Conservation (phyloP, 352 stramenopile species). For the Phytophthora ramorum region DNA sequence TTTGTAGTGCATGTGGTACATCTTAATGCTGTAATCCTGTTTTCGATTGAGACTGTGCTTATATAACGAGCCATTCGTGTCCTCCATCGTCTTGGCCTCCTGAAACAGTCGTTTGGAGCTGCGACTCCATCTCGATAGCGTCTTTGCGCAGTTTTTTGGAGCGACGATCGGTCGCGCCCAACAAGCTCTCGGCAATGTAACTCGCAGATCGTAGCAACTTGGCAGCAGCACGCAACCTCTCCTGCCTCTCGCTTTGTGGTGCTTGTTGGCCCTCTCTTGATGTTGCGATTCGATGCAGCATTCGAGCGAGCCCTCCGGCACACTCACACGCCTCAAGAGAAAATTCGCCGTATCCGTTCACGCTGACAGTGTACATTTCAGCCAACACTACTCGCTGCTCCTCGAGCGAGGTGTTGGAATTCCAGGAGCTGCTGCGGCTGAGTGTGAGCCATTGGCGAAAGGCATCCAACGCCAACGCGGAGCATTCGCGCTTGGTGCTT, state of each 20-base stretch:
- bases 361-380: conserved; percentile 50
- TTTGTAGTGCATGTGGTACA: not conserved
- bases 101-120: conserved; percentile 32
- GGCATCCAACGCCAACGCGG: conserved; percentile 60
- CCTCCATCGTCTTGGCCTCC: conserved; percentile 40
- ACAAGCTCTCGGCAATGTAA: conserved; percentile 64
- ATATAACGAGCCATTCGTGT: conserved; percentile 66
- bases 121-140: conserved; percentile 44
- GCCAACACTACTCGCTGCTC: conserved; percentile 44
- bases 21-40: conserved; percentile 9
- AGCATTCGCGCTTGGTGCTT: conserved; percentile 65
- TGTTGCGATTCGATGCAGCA: conserved; percentile 43
- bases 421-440: conserved; percentile 4
- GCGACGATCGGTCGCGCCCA: conserved; percentile 60
- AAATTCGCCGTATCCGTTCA: conserved; percentile 70
- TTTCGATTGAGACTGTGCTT: conserved; percentile 8
- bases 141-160: conserved; percentile 53
- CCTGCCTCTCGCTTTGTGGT: conserved; percentile 13
- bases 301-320: conserved; percentile 42
- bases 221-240: conserved; percentile 45
- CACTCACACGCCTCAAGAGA: conserved; percentile 64
- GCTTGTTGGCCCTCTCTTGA: conserved; percentile 14
- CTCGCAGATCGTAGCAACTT: conserved; percentile 44
- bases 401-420: conserved; percentile 33
- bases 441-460: conserved; percentile 56